Conservation (phyloP, 2,329 filamentous ascomycete genomes). For the Penicillium hordei region DNA sequence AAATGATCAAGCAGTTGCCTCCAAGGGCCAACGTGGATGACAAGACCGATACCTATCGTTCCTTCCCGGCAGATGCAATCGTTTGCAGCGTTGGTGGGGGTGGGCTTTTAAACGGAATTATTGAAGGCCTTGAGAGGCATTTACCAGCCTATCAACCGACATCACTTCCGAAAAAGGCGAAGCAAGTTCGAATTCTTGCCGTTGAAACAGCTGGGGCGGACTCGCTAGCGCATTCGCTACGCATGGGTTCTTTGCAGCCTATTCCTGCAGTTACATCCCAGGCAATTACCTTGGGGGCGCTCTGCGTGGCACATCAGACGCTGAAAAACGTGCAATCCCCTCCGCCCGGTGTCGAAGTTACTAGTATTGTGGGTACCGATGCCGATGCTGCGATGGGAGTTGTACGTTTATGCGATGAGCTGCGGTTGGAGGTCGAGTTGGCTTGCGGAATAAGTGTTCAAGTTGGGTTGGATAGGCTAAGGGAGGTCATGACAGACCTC, state of each 20-base stretch:
- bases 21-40: conserved; percentile 7
- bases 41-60: not conserved
- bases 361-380: conserved; percentile 64
- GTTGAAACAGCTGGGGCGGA: conserved; percentile 73
- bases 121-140: conserved; percentile 57
- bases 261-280: conserved; percentile 69
- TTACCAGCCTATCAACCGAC: not conserved
- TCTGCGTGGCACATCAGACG: conserved; percentile 62
- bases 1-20: conserved; percentile 39
- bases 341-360: conserved; percentile 45
- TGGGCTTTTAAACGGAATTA: conserved; percentile 71
- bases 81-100: conserved; percentile 77
- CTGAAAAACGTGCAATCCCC: conserved; percentile 59
- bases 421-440: conserved; percentile 73
- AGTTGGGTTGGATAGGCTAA: conserved; percentile 28
- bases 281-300: conserved; percentile 69
- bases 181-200: conserved; percentile 56
- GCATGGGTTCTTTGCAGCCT: conserved; percentile 54
- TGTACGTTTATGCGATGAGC: conserved; percentile 73
- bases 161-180: not conserved
- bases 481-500: conserved; percentile 28
- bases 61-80: conserved; percentile 62
- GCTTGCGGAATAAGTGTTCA: conserved; percentile 77
- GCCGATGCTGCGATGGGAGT: conserved; percentile 75
- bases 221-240: conserved; percentile 62